Conservation (phyloP, 2,329 filamentous ascomycete species). For the Chaetomiaceae sp. region DNA sequence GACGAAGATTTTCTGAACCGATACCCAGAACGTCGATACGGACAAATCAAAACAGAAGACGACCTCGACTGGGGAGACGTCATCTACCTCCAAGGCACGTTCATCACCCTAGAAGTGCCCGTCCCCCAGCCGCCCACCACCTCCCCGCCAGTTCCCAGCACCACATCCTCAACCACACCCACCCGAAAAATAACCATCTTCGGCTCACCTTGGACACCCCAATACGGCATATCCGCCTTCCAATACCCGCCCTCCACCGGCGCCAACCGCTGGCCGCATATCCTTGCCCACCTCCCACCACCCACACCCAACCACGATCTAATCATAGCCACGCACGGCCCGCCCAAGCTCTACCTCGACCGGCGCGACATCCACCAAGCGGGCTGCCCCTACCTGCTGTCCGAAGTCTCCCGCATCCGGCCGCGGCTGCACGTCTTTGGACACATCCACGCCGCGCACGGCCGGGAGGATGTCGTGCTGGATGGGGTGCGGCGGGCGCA, state of each 20-base stretch:
- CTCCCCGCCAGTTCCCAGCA: no score
- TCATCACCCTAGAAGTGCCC: conserved; percentile 20
- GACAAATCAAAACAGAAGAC: neutral
- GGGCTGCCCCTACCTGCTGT: conserved; percentile 25
- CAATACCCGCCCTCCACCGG: conserved; percentile 25
- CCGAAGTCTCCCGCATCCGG: conserved; percentile 26
- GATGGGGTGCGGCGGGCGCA: neutral
- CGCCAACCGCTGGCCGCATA: neutral
- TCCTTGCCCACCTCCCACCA: neutral
- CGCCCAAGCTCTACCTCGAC: conserved; percentile 30
- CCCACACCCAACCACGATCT: neutral
- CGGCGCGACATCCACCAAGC: conserved; percentile 14
- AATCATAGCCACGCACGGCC: conserved; percentile 32
- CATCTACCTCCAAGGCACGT: conserved; percentile 29
- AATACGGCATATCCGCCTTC: conserved; percentile 35
- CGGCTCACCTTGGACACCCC: conserved; percentile 31
- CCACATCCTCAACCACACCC: neutral
- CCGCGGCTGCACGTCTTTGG: conserved; percentile 32
- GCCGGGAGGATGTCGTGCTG: conserved; percentile 3
- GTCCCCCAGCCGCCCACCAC: conserved; percentile 23
- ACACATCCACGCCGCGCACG: conserved; percentile 27
- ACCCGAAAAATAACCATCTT: conserved; percentile 26
- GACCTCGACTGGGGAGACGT: conserved; percentile 3
- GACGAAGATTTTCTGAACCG: neutral
- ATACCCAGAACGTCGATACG: conserved; percentile 2